Conservation (phyloP, 257 asterid genomes). For the Nicotiana tabacum region DNA sequence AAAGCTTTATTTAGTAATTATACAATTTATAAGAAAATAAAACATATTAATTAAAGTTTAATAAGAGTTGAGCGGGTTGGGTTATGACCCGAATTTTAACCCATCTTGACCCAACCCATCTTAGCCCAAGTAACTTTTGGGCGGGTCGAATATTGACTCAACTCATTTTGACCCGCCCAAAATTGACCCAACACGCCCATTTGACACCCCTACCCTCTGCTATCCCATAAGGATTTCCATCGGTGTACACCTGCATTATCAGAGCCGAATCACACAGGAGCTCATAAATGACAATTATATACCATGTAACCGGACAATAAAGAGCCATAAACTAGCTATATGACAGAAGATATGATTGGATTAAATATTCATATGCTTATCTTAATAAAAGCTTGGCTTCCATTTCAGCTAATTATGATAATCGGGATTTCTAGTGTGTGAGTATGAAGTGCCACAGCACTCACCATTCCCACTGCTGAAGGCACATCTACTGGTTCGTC, state of each 20-base stretch:
- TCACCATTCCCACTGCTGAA: too few relatives aligned
- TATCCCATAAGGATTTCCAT: slow-evolving; percentile 85
- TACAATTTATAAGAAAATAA: too few relatives aligned
- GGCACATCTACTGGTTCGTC: too few relatives aligned
- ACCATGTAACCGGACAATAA: neutral
- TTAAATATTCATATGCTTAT: neutral
- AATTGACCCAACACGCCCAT: too few relatives aligned
- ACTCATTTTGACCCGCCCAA: too few relatives aligned
- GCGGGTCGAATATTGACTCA: too few relatives aligned
- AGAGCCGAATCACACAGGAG: neutral
- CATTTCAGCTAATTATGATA: neutral
- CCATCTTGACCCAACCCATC: too few relatives aligned
- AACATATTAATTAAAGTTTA: too few relatives aligned
- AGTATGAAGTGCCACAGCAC: neutral
- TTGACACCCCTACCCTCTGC: slow-evolving; percentile 80
- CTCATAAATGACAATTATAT: neutral
- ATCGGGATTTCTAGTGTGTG: neutral
- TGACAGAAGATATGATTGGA: neutral
- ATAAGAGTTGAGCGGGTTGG: too few relatives aligned
- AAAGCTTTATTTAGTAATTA: too few relatives aligned
- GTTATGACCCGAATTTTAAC: too few relatives aligned
- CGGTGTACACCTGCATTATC: slow-evolving; percentile 18
- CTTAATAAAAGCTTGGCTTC: neutral
- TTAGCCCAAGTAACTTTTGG: too few relatives aligned
- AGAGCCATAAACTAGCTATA: neutral